Evolutionary conservation across 345 rosid genomes (phyloP), one percentile per base, ranked within the genome.

Genomic region (Ceriops decandra): DNA sequence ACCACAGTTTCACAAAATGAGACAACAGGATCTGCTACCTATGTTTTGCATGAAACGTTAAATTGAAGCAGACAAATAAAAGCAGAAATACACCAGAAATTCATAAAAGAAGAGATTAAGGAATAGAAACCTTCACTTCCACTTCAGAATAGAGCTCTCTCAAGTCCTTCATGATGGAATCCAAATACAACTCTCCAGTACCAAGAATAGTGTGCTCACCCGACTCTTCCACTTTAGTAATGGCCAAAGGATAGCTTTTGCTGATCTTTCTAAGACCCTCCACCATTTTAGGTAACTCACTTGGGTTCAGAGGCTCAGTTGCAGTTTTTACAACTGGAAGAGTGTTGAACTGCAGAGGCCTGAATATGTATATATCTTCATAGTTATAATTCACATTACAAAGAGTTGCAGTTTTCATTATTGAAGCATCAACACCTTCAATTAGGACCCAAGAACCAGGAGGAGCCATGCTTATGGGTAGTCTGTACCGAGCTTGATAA

Each of bases 21-120:
- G 74, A 95, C 99, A 30, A 95, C 99, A 15, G 99, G 97, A 70
- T 95, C 98, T 24, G 98, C 99, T 24, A 91, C 99, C 99, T 95
- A 77, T 51, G 75, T 47, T 66, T 62, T 60, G 38, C 60, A 69
- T 63, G 73, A 52, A 62, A 65, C 6, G 26, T 66, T 66, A 68
- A 62, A 70, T 73, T 47, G 8, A 54, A 59, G 38, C 28, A 28
- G 52, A 21, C 49, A 64, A 21, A 26, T 28, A 7, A 5, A 19
- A 53, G 52, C 53, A 30, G 58, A 56, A 26, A 56, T 33, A 36
- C 67, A 22, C 15, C 24, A 62, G 56, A 54, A 68, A 22, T 19
- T 42, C 19, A 60, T 20, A 10, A 24, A 53, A 70, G 13, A 68
- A 35, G 59, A 47, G 21, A 73, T 7, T 32, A 10, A 51, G 13